These are phyloP conservation scores for Tilletiopsis washingtonensis DNA, from an alignment of 1,284 basidiomycete genomes.

Conservation along the genomic window DNA sequence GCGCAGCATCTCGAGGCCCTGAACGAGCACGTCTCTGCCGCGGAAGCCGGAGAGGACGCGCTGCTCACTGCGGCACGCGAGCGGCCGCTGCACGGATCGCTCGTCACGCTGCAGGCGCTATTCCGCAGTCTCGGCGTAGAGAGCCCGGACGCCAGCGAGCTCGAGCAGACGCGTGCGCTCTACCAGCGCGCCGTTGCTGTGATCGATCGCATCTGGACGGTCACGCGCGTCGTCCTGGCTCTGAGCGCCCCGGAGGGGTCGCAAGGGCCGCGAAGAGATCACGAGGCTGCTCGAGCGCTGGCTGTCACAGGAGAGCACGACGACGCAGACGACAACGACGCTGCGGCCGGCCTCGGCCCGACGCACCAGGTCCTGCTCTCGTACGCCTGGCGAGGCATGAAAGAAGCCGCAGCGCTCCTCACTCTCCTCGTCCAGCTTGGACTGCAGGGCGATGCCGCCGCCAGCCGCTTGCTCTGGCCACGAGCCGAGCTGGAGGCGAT, in stretches of 20 bases:
- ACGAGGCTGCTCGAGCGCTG: conserved; percentile 7
- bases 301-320: conserved; percentile 3
- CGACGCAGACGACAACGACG: conserved; percentile 8
- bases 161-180: conserved; percentile 15
- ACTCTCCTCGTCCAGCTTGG: conserved; percentile 31
- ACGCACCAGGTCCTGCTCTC: conserved; percentile 46
- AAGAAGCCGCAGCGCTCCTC: conserved; percentile 46
- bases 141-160: conserved; percentile 4
- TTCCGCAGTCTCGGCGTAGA: conserved; percentile 20
- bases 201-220: conserved; percentile 40
- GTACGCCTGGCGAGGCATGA: conserved; percentile 48
- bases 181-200: conserved; percentile 25
- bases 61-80: conserved; percentile 34
- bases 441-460: conserved; percentile 15
- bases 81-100: conserved; percentile 44
- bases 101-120: conserved; percentile 44
- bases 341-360: conserved; percentile 27
- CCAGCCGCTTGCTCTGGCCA: conserved; percentile 9
- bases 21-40: conserved; percentile 22
- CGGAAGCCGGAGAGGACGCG: conserved; percentile 21
- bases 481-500: conserved; percentile 20
- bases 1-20: conserved; percentile 39
- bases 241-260: conserved; percentile 40
- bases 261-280: conserved; percentile 1
- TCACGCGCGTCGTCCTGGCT: conserved; percentile 42